A percentile compares a stretch with the other conserved stretches of the same genome.
Evolutionary conservation across 192 early-diverging fungal species (phyloP).

Genomic region (Rhizophagus clarus): DNA sequence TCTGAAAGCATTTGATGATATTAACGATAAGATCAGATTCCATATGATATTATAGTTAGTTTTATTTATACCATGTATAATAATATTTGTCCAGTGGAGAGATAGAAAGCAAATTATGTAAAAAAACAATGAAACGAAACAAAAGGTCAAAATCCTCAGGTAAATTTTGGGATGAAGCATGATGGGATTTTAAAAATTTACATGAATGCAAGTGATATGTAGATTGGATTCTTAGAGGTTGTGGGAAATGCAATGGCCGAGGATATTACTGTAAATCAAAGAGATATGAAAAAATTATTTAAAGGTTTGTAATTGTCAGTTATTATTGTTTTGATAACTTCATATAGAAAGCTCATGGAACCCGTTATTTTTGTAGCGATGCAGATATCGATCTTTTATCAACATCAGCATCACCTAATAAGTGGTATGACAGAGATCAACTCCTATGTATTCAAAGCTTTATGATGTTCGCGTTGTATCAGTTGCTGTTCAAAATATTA

Average conservation of each 20-base stretch:
- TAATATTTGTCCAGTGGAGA: slow-evolving; percentile 30
- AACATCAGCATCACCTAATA: slow-evolving; percentile 21
- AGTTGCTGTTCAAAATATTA: no score
- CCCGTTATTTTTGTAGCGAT: slow-evolving; percentile 23
- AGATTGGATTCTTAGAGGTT: slow-evolving; percentile 27
- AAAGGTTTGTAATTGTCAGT: slow-evolving; percentile 26
- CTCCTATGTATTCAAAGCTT: slow-evolving; percentile 23
- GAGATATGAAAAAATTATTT: slow-evolving; percentile 20
- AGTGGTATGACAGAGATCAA: slow-evolving; percentile 9
- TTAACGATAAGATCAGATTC: slow-evolving; percentile 20
- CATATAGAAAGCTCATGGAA: slow-evolving; percentile 6
- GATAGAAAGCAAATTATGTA: slow-evolving; percentile 19
- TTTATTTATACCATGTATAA: slow-evolving; percentile 15
- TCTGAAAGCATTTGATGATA: slow-evolving; percentile 10
- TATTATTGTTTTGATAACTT: slow-evolving; percentile 19
- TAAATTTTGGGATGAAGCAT: slow-evolving; percentile 19
- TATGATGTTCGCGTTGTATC: not conserved
- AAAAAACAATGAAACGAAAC: slow-evolving; percentile 25
- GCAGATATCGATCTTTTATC: slow-evolving; percentile 30
- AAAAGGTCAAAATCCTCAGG: slow-evolving; percentile 17
- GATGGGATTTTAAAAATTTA: slow-evolving; percentile 30
- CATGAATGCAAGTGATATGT: slow-evolving; percentile 23
- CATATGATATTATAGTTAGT: not conserved
- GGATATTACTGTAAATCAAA: slow-evolving; percentile 8
- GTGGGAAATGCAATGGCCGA: slow-evolving; percentile 13